Evolutionary conservation across 805 yeast genomes (phyloP).

Genomic region (Yarrowia sp.): DNA sequence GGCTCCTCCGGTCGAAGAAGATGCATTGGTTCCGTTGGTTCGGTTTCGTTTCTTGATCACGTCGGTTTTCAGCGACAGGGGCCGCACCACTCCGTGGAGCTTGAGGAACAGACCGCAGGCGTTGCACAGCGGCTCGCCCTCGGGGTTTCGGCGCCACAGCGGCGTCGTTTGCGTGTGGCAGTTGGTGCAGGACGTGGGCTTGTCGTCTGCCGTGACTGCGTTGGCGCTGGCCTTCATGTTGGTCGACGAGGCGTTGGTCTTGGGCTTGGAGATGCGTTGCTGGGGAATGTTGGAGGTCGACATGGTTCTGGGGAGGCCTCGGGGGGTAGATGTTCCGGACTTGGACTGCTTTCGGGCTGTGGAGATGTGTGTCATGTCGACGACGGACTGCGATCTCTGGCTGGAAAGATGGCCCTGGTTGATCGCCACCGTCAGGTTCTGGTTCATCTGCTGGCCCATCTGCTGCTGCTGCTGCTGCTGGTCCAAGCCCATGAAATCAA

Average conservation of each 20-base stretch:
- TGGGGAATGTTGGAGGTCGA: constrained; percentile 27
- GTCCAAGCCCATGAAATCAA: constrained; percentile 7
- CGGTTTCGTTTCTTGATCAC: constrained; percentile 92
- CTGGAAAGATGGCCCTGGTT: constrained; percentile 15
- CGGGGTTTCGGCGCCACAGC: constrained; percentile 90
- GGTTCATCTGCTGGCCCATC: constrained; percentile 2
- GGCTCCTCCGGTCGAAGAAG: neutral
- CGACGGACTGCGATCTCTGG: constrained; percentile 20
- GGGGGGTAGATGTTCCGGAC: constrained; percentile 22
- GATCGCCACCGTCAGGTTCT: constrained; percentile 6
- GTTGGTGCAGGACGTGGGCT: constrained; percentile 67
- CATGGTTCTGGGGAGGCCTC: constrained; percentile 18
- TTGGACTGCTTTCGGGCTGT: constrained; percentile 10
- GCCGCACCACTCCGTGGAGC: constrained; percentile 94
- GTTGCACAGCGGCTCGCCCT: constrained; percentile 91
- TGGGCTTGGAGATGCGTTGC: constrained; percentile 27
- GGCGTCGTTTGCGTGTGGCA: constrained; percentile 95
- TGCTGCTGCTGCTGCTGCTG: neutral
- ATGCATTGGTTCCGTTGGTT: constrained; percentile 24
- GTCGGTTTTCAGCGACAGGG: constrained; percentile 87
- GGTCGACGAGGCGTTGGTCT: neutral
- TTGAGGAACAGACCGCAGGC: constrained; percentile 95
- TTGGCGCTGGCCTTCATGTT: neutral
- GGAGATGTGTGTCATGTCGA: constrained; percentile 18
- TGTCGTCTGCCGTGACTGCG: constrained; percentile 2